Evolutionary conservation across 768 basidiomycete species (phyloP), one percentile per base, ranked within the genome.

Genomic region (Agrocybe chaxingu): DNA sequence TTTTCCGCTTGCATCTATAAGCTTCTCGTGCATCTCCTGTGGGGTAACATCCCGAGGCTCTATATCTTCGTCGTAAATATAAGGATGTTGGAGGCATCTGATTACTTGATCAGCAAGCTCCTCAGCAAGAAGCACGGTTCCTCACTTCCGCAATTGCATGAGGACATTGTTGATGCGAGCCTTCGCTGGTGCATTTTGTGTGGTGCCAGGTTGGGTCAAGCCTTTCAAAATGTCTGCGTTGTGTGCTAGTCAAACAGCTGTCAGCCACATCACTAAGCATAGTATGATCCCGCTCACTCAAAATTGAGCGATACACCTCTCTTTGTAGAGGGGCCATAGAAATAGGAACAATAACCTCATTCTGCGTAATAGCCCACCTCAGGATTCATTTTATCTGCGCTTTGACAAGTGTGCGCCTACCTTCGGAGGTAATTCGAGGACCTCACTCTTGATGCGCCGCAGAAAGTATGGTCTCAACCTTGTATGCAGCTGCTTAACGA

Each of bases 31-130:
- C 13, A 80, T 77, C 57, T 89, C 88, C 38, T 63, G 64, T 2
- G 66, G 59, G 10, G 77, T 57, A 18, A 93, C 61, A 11, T 77
- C 81, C 34, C 69, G 72, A 45, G 89, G 87, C 57, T 97, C 95
- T 16, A 98, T 86, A 38, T 84, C 83, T 46, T 81, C 76, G 9
- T 81, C 84, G 48, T 90, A 85, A 43, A 96, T 77, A 62, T 96
- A 96, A 0, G 94, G 93, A 66, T 97, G 94, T 69, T 96, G 94
- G 11, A 93, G 69, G 64, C 90, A 92, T 68, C 90, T 92, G 35
- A 31, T 13, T n/a, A 18, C 31, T 16, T 13, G 30, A 16, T 29
- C 7, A 18, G 11, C 31, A 11, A 29, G 13, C 5, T 35, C 36
- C n/a, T 11, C 16, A 36, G 41, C 10, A 33, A 40, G 41, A 39